Base-by-base conservation (phyloP, 257 asterid genomes). In the Scutellaria minor region DNA sequence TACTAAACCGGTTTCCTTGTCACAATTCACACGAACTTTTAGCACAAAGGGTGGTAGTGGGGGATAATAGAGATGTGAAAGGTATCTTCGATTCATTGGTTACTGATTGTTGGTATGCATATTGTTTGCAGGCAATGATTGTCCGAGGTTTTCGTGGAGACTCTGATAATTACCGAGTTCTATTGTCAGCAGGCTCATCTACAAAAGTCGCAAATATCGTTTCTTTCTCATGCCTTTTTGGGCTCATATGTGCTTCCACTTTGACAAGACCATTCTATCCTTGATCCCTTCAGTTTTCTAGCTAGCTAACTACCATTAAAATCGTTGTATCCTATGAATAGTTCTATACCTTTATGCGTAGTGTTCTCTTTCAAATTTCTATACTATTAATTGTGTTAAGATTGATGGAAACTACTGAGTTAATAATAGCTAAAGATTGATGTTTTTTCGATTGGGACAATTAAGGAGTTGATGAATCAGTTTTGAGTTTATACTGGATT, bases 121-220 rank as follows among this genome's bases (percentile, higher is more conserved):
- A 46, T 54, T 11, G 6, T 77, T 71, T 83, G 81, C 89, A 92
- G 99, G 99, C 99, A 6, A 92, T 95, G 99, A 92, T 95, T 46
- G 90, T 92, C 31, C 82, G 98, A 81, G 98, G 99, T 9, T 95
- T 95, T 74, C 86, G 94, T 70, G 98, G 99, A 35, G 96, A 92
- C 82, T 77, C 92, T 70, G 35, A 81, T 61, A 63, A 87, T 39
- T 92, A 92, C 89, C 83, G 77, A 53, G 80, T 92, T 46, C 74
- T 85, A 75, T 74, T 95, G 79, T 83, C 97, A 22, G 91, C 86
- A 0, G 93, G 90, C 55, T 58, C 97, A 31, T 92, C 99, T 9
- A 62, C 75, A 22, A 72, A 50, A 66, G 14, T 83, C 3, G 90
- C 97, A 4, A 92, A 95, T 64, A 31, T 77, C 9, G 46, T 88